phyloP scores from a whole-genome alignment of 1,284 basidiomycete species.

The Crucibulum cyathiforme region DNA sequence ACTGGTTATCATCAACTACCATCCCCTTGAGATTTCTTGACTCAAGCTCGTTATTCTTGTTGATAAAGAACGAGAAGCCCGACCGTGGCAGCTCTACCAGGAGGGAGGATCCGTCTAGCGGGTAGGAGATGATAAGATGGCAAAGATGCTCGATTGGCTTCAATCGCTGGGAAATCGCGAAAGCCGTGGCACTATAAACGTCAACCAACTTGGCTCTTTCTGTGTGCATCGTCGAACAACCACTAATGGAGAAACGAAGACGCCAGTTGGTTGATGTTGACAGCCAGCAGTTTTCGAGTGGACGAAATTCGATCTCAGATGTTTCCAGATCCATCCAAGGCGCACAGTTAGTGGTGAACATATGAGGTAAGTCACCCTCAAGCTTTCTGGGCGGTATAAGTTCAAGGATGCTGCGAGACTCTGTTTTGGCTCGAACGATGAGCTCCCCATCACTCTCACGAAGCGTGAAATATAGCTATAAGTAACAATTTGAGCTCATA shows the following conservation, averaged over 20 bases:
- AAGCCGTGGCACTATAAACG: neutral
- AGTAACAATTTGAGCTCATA: neutral
- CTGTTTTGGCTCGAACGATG: slow-evolving; percentile 33
- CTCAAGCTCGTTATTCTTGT: slow-evolving; percentile 27
- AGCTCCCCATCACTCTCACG: slow-evolving; percentile 18
- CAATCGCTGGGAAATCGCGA: neutral
- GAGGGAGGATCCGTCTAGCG: neutral
- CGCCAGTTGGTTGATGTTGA: slow-evolving; percentile 8
- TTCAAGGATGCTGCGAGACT: slow-evolving; percentile 24
- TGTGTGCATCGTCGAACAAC: slow-evolving; percentile 15
- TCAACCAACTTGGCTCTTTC: slow-evolving; percentile 2
- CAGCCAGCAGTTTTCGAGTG: slow-evolving; percentile 26
- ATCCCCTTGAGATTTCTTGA: slow-evolving; percentile 43
- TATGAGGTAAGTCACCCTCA: slow-evolving; percentile 41
- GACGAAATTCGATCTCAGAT: slow-evolving; percentile 44
- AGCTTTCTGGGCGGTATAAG: slow-evolving; percentile 43
- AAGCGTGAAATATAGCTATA: slow-evolving; percentile 27
- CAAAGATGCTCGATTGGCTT: neutral
- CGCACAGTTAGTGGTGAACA: slow-evolving; percentile 35
- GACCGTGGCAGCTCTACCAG: slow-evolving; percentile 38
- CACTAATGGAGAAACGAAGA: slow-evolving; percentile 6
- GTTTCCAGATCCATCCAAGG: slow-evolving; percentile 47
- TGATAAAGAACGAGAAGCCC: slow-evolving; percentile 42
- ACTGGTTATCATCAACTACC: slow-evolving; percentile 41
- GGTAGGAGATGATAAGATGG: neutral